Percentiles rank a stretch among this genome's conserved stretches.
phyloP scores from a whole-genome alignment of 176 grass and related monocot species.

The Eremochloa ophiuroides region DNA sequence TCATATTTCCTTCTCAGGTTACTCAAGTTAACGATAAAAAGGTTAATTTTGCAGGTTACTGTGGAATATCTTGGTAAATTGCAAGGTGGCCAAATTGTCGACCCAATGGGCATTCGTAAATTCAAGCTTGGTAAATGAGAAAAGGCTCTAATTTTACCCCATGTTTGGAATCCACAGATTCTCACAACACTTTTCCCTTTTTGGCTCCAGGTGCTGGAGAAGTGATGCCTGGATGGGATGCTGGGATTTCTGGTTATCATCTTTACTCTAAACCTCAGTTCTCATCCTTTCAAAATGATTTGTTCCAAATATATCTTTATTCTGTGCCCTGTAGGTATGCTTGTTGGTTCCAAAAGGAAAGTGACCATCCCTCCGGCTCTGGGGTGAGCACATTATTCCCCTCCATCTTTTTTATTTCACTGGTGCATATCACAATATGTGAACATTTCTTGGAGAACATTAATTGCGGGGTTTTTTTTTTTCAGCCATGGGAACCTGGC shows the following conservation, averaged over 20 bases:
- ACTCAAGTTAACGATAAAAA: background rate
- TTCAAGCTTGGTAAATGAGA: background rate
- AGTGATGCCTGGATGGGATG: background rate
- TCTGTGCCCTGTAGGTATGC: background rate
- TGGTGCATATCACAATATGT: background rate
- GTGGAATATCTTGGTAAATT: background rate
- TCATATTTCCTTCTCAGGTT: background rate
- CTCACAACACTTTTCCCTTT: background rate
- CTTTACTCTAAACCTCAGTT: background rate
- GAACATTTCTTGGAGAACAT: background rate
- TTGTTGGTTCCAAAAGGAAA: background rate
- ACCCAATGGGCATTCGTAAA: background rate
- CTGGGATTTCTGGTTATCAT: background rate
- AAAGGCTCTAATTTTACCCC: background rate
- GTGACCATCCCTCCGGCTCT: background rate
- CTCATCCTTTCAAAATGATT: background rate
- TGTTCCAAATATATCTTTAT: background rate
- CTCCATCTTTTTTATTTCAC: background rate
- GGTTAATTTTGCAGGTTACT: slow-evolving; percentile 2
- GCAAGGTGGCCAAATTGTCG: background rate
- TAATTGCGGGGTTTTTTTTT: background rate
- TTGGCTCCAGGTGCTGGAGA: background rate
- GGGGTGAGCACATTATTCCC: background rate
- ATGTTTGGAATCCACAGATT: background rate
- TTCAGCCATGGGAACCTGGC: background rate